Conservation (phyloP, 495 filamentous ascomycete species). For the Tuber borchii region DNA sequence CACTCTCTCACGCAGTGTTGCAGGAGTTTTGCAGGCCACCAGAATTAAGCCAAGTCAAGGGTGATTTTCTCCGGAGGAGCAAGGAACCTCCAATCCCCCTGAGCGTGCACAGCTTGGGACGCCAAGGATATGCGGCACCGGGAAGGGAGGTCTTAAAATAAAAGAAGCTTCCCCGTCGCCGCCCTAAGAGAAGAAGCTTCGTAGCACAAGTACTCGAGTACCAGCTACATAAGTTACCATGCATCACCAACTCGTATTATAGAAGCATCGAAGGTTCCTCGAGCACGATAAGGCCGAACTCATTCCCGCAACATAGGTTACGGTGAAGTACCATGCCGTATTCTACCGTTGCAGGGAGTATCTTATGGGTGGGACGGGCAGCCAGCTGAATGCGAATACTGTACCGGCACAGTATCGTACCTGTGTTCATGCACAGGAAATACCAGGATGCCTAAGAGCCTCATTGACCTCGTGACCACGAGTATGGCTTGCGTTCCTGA, state of each 20-base stretch:
- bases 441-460: too few relatives aligned
- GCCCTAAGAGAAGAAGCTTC: neutral
- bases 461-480: too few relatives aligned
- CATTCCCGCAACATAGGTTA: neutral
- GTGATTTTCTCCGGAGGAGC: neutral
- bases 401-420: too few relatives aligned
- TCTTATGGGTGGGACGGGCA: neutral
- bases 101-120: neutral
- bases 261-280: neutral
- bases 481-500: too few relatives aligned
- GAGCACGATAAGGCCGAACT: neutral
- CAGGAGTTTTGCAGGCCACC: neutral
- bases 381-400: too few relatives aligned
- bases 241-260: too few relatives aligned
- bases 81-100: neutral
- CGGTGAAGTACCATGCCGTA: neutral
- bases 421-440: too few relatives aligned
- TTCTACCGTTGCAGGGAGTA: neutral
- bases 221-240: too few relatives aligned
- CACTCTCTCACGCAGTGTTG: neutral
- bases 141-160: neutral
- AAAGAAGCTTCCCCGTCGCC: neutral
- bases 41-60: neutral
- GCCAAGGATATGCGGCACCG: neutral
- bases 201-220: too few relatives aligned